Evolutionary conservation across 805 yeast species (phyloP), one percentile per base, ranked within the genome.

Genomic region (Lipomyces chichibuensis): DNA sequence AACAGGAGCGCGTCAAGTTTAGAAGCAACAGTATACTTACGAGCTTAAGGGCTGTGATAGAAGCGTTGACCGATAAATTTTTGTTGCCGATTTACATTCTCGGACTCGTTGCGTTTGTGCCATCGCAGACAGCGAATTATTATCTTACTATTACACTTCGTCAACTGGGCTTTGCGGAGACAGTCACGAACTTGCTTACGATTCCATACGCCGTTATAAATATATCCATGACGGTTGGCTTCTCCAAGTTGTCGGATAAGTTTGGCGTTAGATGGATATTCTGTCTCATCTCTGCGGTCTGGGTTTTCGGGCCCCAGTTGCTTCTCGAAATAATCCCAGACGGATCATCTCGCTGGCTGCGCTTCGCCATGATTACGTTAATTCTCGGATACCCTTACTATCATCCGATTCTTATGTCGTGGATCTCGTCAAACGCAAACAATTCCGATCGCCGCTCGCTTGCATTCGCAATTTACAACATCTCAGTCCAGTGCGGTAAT

Each of bases 371-470:
- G 27, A 46, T 65, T 53, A 67, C 73, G 0, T 67, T 81, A n/a
- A 70, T 80, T 33, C 74, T 85, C 52, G 84, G 83, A 23, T 80
- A 81, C 51, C 84, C 87, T 0, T 81, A 81, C 60, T 77, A 82
- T 27, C 86, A 85, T 77, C 85, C 89, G 0, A 77, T 87, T 60
- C 77, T 83, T 65, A 86, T 85, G 29, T 78, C 85, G 23, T 85
- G 90, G 87, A 83, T 85, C 64, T 87, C 92, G 0, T 75, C 84
- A 33, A 88, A 88, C 72, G 82, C 90, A 8, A 84, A 86, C 74
- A 80, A 88, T 0, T 88, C 88, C 29, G 77, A 87, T 20, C 79
- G 85, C 3, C 80, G 93, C 71, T 84, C 92, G 0, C 86, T 88
- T 3, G 82, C 88, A 17, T 85, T 90, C 0, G 87, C 92, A 0